Evolutionary conservation across 352 stramenopile genomes (phyloP), one percentile per base, ranked within the genome.

Genomic region (Blastocystis sp.): DNA sequence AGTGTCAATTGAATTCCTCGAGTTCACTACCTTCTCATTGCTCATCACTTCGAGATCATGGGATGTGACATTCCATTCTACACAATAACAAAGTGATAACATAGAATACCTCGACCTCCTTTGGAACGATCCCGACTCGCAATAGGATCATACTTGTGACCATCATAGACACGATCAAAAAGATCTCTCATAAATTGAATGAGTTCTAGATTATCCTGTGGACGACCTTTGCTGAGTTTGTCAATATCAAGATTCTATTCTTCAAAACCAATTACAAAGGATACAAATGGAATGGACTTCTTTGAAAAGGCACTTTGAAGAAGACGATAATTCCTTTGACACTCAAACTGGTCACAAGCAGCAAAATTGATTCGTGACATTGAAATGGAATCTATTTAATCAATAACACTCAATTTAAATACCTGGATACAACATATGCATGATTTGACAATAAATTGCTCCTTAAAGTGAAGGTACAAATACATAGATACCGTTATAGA

Each of bases 351-450:
- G 14, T 83, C 71, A 32, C 58, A 52, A 46, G 71, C 71, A 12
- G 43, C 16, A 43, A 83, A 83, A 42, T 83, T 83, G 19, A 83
- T 49, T 27, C 58, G 61, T n/a, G 71, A 83, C 42, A 83, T 63
- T 29, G 21, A 21, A 29, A 83, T 63, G 6, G 42, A 67, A 29
- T 57, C 71, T 83, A 83, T 2, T 0, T 1, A 16, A 32, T 32
- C 56, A 27, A 0, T 3, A 6, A 21, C 4, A 39, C 21, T 29
- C n/a, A 21, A 46, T 37, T 24, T 9, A 14, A 32, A 29, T 63
- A 83, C 71, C 37, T 16, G 71, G 71, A 83, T 63, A 83, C 54
- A 83, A 59, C 14, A 83, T 83, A 29, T 83, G 42, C 46, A 83
- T 83, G 14, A 83, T 66, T 37, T 83, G 71, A 42, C 71, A 83